Evolutionary conservation across 805 yeast species (phyloP), one percentile per base, ranked within the genome.

Genomic region (Starmerella apis): DNA sequence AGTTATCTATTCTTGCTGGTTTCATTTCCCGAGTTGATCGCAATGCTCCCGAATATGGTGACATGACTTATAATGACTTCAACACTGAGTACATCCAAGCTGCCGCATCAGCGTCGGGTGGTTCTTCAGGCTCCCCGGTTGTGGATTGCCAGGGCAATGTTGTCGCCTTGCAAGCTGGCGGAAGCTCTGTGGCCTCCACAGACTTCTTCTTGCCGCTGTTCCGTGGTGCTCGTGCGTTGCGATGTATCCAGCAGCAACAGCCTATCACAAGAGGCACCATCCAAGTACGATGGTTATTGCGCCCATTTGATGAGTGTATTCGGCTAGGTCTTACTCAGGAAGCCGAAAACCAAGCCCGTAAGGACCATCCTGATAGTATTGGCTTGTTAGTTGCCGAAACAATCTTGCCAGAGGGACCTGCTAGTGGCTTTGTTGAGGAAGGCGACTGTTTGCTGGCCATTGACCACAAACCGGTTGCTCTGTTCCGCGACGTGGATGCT

Each of bases 81-180:
- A 86, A 87, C 64, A 86, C 95, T 1, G 95, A 85, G 65, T 87
- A 87, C 66, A 85, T 87, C 49, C 95, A 87, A 67, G 96, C 96
- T 0, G 96, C 96, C 7, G 96, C 96, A 0, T 78, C 87, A 52
- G 95, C 96, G 0, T 82, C 94, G 16, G 96, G 96, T 27, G 96
- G 96, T 2, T 86, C 95, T 3, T 81, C 92, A 44, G 96, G 96
- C 8, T 86, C 95, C 3, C 96, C 96, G 0, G 96, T 88, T n/a
- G 94, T 88, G 2, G 82, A 86, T 64, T 79, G 82, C 39, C 81
- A 83, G 58, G 96, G 96, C 2, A 67, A 78, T 61, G 95, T 90
- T 0, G 85, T 88, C 18, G 96, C 96, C 0, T 69, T 88, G 47
- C 95, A 86, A 66, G 96, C 96, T 1, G 96, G 96, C 61, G 96